A percentile compares a stretch with the other conserved stretches of the same genome.
Conservation (phyloP, 2,329 filamentous ascomycete genomes). For the Esteya vermicola region DNA sequence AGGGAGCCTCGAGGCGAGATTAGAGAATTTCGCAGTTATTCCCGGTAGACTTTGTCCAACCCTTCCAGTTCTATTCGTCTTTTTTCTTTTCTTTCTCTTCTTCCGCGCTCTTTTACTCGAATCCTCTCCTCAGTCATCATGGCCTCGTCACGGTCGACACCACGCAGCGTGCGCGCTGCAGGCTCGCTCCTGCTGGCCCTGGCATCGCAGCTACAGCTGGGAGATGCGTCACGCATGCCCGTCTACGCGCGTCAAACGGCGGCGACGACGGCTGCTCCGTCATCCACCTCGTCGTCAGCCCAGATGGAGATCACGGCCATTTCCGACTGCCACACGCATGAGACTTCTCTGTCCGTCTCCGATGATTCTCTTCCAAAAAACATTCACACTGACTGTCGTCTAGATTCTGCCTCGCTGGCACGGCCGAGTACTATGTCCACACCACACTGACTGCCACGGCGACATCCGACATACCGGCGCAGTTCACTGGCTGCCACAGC, state of each 20-base stretch:
- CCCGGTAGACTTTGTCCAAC: no score
- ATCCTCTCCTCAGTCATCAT: no score
- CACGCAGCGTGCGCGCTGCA: background rate
- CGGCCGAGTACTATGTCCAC: conserved; percentile 34
- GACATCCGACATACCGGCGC: conserved; percentile 39
- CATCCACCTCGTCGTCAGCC: background rate
- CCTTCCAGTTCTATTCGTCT: no score
- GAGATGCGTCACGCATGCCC: background rate
- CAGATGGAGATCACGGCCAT: background rate
- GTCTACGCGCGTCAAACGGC: background rate
- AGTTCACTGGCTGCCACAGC: conserved; percentile 50
- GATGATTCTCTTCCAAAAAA: background rate
- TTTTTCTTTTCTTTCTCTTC: no score
- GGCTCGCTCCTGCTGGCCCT: background rate
- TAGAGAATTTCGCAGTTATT: no score
- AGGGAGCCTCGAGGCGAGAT: no score
- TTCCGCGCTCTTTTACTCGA: no score
- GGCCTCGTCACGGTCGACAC: no score
- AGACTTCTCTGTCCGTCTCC: background rate
- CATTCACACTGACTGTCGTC: background rate
- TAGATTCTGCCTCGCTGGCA: conserved; percentile 24
- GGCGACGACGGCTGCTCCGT: background rate
- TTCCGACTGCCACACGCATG: background rate
- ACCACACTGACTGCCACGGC: conserved; percentile 30
- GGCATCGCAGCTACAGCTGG: background rate